phyloP scores from a whole-genome alignment of 1,139 yeast genomes.

The Hyphopichia buzzinii region DNA sequence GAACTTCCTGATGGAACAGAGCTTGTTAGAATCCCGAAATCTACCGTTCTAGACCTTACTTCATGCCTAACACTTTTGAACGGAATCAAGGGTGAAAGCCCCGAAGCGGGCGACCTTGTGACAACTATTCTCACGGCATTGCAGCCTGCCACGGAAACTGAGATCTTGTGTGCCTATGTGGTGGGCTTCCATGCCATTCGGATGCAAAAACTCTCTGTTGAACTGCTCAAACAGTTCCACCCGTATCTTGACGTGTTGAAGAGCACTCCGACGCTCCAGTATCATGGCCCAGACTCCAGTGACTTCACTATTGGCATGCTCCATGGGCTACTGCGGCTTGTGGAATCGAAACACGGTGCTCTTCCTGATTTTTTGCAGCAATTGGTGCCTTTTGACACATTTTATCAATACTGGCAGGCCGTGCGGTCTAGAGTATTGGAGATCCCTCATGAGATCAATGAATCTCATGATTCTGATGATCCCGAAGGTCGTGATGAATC shows the following conservation, averaged over 20 bases:
- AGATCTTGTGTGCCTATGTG: neutral
- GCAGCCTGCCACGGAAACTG: neutral
- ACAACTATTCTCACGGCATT: neutral
- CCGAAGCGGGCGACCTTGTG: neutral
- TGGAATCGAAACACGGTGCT: conserved; percentile 13
- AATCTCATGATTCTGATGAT: conserved; percentile 8
- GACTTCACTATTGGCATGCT: conserved; percentile 8
- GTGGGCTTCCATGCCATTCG: neutral
- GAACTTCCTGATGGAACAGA: conserved; percentile 7
- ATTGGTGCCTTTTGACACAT: conserved; percentile 22
- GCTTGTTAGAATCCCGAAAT: conserved; percentile 37
- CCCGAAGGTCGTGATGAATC: conserved; percentile 13
- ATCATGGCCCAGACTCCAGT: conserved; percentile 6
- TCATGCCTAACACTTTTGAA: conserved; percentile 27
- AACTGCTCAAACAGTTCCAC: neutral
- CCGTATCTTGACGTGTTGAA: neutral
- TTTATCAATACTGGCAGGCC: conserved; percentile 46
- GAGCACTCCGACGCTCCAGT: neutral
- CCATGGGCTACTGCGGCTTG: conserved; percentile 1
- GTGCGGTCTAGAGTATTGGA: conserved; percentile 60
- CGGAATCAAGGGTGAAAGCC: neutral
- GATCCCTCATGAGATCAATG: conserved; percentile 45
- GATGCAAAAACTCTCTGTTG: neutral
- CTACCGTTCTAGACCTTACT: conserved; percentile 25
- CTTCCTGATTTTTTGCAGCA: conserved; percentile 8